Evolutionary conservation across 2,329 filamentous ascomycete species (phyloP).

Genomic region (Arthrobotrys iridis): DNA sequence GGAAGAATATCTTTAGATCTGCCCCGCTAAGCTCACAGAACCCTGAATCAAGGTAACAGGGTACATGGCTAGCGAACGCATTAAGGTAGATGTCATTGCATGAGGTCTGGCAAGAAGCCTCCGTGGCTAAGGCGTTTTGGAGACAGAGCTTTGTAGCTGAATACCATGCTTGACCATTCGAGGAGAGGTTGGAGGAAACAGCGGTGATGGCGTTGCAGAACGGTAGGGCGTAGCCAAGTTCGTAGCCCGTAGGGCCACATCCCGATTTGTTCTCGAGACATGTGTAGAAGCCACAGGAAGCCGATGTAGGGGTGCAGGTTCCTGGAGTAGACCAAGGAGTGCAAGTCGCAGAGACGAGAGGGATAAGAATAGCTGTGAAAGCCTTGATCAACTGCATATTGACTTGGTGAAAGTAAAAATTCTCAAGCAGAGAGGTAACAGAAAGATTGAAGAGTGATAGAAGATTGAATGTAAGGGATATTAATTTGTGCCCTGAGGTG

Average conservation of each 20-base stretch:
- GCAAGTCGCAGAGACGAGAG: conserved; percentile 24
- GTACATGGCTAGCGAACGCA: conserved; percentile 41
- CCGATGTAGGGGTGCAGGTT: conserved; percentile 28
- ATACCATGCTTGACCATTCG: conserved; percentile 40
- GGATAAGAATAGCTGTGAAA: background rate
- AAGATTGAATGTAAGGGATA: too few relatives aligned
- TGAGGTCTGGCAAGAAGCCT: conserved; percentile 29
- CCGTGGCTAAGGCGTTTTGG: conserved; percentile 30
- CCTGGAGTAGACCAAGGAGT: conserved; percentile 32
- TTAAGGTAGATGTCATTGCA: conserved; percentile 34
- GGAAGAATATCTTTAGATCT: conserved; percentile 40
- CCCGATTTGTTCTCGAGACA: conserved; percentile 23
- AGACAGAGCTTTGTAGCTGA: conserved; percentile 35
- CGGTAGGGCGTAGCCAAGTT: conserved; percentile 29
- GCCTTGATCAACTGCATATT: conserved; percentile 28
- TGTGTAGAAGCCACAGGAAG: conserved; percentile 35
- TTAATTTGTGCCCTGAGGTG: too few relatives aligned
- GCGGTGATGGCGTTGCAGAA: conserved; percentile 37
- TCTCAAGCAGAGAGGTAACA: background rate
- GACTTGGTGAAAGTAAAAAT: background rate
- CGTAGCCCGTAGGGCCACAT: conserved; percentile 26
- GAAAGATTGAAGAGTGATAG: too few relatives aligned
- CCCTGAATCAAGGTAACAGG: conserved; percentile 28
- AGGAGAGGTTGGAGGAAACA: conserved; percentile 8
- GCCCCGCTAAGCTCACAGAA: conserved; percentile 18